Base-by-base conservation (phyloP, 1,139 yeast species). In the Yamadazyma blattariae region DNA sequence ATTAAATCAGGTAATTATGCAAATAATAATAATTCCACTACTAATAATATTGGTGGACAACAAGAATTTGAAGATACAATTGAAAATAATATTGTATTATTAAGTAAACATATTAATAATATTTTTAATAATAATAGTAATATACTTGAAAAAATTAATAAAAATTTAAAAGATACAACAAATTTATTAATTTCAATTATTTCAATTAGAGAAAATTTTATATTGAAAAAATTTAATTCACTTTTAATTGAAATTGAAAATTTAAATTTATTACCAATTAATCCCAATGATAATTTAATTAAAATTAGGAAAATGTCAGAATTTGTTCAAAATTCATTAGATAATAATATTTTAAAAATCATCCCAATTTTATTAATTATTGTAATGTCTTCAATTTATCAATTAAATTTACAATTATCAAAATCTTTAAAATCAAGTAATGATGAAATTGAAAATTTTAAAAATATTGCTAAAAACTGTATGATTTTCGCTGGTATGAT, bases 401-500 rank as follows among this genome's bases (percentile, higher is more conserved):
- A 77, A 44, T 61, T 83, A 44, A 74, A 77, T 40, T 69, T 72
- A 46, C 66, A 67, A 29, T 59, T 61, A 36, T 61, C 68, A 18
- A 72, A 75, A 40, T 69, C 71, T 23, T 59, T 67, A 15, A 69
- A 76, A 12, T 76, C 77, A 42, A 77, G 74, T 36, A 74, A 72
- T 44, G 79, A 77, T 40, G 74, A 77, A 32, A 66, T 70, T 30
- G 74, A 74, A 20, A 56, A 53, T 32, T 67, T 88, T 56, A 79
- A 77, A 48, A 70, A 66, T 32, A 73, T 85, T 42, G 90, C 96
- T 4, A 83, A 80, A 55, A 88, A 88, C 56, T 84, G 95, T 59
- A 88, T 90, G 88, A 78, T 90, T 3, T 94, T 84, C 57, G 96
- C 97, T 10, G 97, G 97, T 37, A 84, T 92, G 82, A 85, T 92